A percentile compares a stretch with the other conserved stretches of the same genome.
Evolutionary conservation across 2,329 filamentous ascomycete genomes (phyloP).

Genomic region (Paecilomyces formosus): DNA sequence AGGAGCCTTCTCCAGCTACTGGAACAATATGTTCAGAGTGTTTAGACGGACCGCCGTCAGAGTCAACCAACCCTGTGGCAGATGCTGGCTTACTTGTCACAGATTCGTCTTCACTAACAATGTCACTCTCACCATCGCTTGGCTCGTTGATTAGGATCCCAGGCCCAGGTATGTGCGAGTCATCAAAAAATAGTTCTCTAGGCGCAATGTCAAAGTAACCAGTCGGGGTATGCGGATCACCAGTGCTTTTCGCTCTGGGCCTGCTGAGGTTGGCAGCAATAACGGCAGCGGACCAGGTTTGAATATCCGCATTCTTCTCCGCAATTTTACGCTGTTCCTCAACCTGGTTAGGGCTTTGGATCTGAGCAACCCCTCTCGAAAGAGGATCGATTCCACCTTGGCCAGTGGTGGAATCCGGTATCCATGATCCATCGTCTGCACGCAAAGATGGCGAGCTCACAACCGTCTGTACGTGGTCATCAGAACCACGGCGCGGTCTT

Average conservation of each 20-base stretch:
- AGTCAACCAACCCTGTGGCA: conserved; percentile 16
- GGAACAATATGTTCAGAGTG: conserved; percentile 15
- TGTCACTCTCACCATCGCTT: conserved; percentile 29
- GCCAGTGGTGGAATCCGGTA: conserved; percentile 27
- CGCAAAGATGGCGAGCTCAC: conserved; percentile 20
- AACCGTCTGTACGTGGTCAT: conserved; percentile 11
- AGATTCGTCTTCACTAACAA: conserved; percentile 13
- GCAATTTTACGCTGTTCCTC: conserved; percentile 38
- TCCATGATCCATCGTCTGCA: conserved; percentile 42
- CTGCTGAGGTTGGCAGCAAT: conserved; percentile 37
- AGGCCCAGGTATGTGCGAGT: conserved; percentile 43
- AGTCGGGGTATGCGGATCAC: conserved; percentile 23
- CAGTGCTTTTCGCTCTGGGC: conserved; percentile 41
- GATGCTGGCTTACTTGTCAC: conserved; percentile 17
- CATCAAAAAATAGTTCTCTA: conserved; percentile 18
- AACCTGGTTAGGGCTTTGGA: conserved; percentile 46
- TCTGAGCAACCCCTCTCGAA: conserved; percentile 35
- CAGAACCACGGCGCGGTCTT: conserved; percentile 14
- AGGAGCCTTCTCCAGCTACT: conserved; percentile 14
- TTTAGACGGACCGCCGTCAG: conserved; percentile 13
- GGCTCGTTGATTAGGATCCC: conserved; percentile 41
- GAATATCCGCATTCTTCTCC: conserved; percentile 48
- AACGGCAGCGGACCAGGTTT: conserved; percentile 45
- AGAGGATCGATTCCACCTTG: conserved; percentile 42
- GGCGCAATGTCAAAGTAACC: conserved; percentile 24